A percentile compares a stretch with the other conserved stretches of the same genome.
Evolutionary conservation across 371 early-diverging fungal genomes (phyloP).

Genomic region (Fennellomyces sp.): DNA sequence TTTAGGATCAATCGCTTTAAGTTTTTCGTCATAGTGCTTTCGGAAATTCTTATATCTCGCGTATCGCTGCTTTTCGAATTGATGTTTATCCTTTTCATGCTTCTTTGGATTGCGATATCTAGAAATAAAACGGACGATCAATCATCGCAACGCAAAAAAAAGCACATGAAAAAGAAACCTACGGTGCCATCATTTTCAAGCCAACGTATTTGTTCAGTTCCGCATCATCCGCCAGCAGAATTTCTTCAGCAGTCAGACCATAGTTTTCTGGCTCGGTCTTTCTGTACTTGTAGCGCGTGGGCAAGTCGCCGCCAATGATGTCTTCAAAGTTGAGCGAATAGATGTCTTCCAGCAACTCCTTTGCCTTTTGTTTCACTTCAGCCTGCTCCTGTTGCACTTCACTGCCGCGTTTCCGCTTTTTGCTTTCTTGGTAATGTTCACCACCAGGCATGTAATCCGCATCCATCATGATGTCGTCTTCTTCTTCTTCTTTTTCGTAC

Average conservation of each 20-base stretch:
- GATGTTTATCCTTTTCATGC: conserved; percentile 1
- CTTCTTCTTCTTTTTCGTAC: conserved; percentile 31
- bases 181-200: conserved; percentile 89
- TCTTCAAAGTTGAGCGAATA: conserved; percentile 95
- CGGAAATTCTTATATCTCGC: conserved; percentile 3
- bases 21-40: background rate
- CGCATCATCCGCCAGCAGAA: conserved; percentile 88
- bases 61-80: conserved; percentile 7
- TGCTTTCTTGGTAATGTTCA: conserved; percentile 45
- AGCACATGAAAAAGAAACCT: conserved; percentile 20
- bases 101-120: conserved; percentile 14
- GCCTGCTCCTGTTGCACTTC: background rate
- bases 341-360: conserved; percentile 84
- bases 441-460: conserved; percentile 86
- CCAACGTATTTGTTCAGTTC: conserved; percentile 85
- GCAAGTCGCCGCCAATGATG: conserved; percentile 85
- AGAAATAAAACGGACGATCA: background rate
- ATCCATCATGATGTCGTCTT: conserved; percentile 84
- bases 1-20: background rate
- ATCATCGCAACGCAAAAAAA: background rate
- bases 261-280: conserved; percentile 74
- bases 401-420: conserved; percentile 24
- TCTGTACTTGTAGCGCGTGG: conserved; percentile 90
- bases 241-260: conserved; percentile 83
- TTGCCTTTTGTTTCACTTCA: conserved; percentile 23